phyloP scores from a whole-genome alignment of 768 basidiomycete genomes.

The Podaxis sp. region DNA sequence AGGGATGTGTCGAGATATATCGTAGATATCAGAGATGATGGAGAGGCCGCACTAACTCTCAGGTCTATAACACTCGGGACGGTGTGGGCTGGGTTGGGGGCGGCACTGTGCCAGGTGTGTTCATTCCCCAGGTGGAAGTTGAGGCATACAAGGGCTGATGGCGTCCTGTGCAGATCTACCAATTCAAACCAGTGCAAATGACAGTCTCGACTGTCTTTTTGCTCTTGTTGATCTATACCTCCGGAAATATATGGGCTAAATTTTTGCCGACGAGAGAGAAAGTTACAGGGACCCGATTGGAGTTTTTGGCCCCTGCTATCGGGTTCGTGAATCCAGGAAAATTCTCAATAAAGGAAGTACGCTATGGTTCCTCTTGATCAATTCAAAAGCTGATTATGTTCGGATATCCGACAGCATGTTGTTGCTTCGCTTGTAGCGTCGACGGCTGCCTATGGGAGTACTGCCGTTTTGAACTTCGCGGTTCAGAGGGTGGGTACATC shows the following conservation, averaged over 20 bases:
- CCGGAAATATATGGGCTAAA: conserved; percentile 47
- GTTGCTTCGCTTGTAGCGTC: conserved; percentile 53
- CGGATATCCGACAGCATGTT: conserved; percentile 40
- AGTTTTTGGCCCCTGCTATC: conserved; percentile 33
- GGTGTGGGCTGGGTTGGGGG: conserved; percentile 50
- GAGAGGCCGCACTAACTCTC: conserved; percentile 50
- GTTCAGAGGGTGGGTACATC: conserved; percentile 43
- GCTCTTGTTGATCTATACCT: conserved; percentile 46
- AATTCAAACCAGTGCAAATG: conserved; percentile 46
- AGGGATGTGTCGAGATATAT: conserved; percentile 49
- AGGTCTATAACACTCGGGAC: conserved; percentile 55
- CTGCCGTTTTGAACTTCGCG: conserved; percentile 56
- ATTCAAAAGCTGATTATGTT: neutral
- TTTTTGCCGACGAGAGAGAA: conserved; percentile 37
- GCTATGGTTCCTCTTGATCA: conserved; percentile 3
- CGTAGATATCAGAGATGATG: conserved; percentile 56
- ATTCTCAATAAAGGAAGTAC: conserved; percentile 57
- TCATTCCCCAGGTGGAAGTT: neutral
- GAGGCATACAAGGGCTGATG: neutral
- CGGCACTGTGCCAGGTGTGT: conserved; percentile 51
- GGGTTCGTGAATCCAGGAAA: conserved; percentile 52
- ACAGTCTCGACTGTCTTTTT: conserved; percentile 53
- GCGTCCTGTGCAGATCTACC: neutral
- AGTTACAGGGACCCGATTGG: conserved; percentile 41
- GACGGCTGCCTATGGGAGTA: conserved; percentile 48